These are phyloP conservation scores for Aspergillus aculeatinus DNA, from an alignment of 2,329 filamentous ascomycete species.

Conservation along the genomic window DNA sequence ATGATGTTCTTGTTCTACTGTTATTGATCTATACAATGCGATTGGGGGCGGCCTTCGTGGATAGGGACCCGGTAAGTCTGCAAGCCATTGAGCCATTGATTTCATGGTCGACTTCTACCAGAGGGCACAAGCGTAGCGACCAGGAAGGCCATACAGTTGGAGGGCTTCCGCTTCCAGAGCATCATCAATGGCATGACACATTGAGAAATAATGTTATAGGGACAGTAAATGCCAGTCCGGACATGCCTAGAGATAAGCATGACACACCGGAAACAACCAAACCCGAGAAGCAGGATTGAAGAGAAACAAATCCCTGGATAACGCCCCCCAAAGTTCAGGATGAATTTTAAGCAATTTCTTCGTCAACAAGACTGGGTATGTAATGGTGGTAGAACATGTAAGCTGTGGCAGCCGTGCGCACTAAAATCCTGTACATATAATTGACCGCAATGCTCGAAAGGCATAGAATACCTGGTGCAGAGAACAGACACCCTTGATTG, in stretches of 20 bases:
- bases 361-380: conserved; percentile 21
- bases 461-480: not conserved
- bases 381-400: conserved; percentile 10
- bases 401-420: conserved; percentile 10
- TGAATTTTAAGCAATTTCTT: conserved; percentile 12
- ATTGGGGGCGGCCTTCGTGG: not conserved
- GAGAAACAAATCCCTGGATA: conserved; percentile 12
- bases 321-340: conserved; percentile 20
- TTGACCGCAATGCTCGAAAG: not conserved
- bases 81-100: too few relatives aligned
- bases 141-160: not conserved
- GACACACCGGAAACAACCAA: conserved; percentile 21
- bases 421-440: not conserved
- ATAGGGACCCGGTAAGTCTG: too few relatives aligned
- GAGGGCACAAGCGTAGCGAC: not conserved
- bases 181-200: conserved; percentile 1
- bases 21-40: not conserved
- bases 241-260: conserved; percentile 13
- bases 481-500: not conserved
- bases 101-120: too few relatives aligned
- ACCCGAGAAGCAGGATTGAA: conserved; percentile 12
- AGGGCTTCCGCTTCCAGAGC: not conserved
- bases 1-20: conserved; percentile 14
- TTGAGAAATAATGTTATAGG: conserved; percentile 26
- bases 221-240: conserved; percentile 28